Evolutionary conservation across 2,329 filamentous ascomycete genomes (phyloP).

Genomic region (Colletotrichum viniferum): DNA sequence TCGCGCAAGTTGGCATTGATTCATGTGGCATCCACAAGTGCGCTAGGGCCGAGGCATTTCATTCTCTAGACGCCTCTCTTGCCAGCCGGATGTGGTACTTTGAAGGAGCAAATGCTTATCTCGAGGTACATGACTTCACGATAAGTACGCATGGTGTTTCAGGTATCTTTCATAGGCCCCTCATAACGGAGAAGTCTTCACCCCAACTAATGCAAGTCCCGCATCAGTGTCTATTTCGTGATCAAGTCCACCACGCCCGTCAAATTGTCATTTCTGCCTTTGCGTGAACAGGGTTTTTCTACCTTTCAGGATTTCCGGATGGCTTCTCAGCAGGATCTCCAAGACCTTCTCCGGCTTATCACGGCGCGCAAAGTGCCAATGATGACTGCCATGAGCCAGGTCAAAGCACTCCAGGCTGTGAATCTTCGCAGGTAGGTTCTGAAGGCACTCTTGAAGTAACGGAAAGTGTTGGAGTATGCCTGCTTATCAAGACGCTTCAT

Average conservation of each 20-base stretch:
- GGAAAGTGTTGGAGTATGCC: neutral
- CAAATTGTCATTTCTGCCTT: neutral
- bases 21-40: neutral
- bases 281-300: neutral
- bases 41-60: neutral
- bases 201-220: neutral
- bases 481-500: neutral
- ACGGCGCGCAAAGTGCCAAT: conserved; percentile 63
- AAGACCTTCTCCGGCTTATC: conserved; percentile 65
- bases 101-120: neutral
- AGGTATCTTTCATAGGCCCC: neutral
- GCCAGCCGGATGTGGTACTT: neutral
- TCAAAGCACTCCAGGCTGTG: conserved; percentile 60
- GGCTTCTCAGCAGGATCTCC: conserved; percentile 62
- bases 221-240: neutral
- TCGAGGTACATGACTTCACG: neutral
- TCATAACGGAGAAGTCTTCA: neutral
- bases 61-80: neutral
- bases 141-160: neutral
- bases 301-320: conserved; percentile 36
- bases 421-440: conserved; percentile 57
- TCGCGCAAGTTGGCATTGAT: neutral
- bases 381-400: conserved; percentile 62
- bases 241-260: neutral
- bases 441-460: neutral